Evolutionary conservation across 176 grass and related monocot genomes (phyloP), one percentile per base, ranked within the genome.

Genomic region (Bonia amplexicaulis): DNA sequence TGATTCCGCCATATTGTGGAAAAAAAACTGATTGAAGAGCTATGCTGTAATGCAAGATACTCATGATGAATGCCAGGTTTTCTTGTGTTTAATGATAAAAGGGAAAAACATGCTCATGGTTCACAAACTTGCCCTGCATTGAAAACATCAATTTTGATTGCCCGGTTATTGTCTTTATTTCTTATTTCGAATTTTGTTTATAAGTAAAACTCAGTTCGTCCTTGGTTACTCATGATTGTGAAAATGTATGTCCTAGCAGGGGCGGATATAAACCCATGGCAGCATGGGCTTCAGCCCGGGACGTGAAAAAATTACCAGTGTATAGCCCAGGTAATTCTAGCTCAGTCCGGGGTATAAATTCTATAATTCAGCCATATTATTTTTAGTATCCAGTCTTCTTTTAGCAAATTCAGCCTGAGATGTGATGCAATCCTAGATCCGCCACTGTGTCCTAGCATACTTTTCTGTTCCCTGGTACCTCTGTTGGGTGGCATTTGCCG

Each of bases 11-110:
- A 19, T 68, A 55, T 52, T 6, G 64, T 54, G 8, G 55, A 12
- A 70, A 65, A 33, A 73, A 26, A 59, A 44, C 37, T 76, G 59
- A 40, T 60, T 27, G 26, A 77, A 77, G 46, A 51, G 5, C 2
- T n/a, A 54, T 55, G 55, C 73, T 87, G 39, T 87, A 84, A 80
- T 74, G 80, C 48, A 75, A 66, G 74, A 60, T 80, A 45, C 33
- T 37, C 81, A 15, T 77, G 70, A 76, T 76, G 33, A 37, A 44
- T 64, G 74, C 9, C 77, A 54, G 22, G 9, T 77, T n/a, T n/a
- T 59, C 53, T 77, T 68, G 45, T 55, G 23, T 68, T 85, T 47
- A 20, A 35, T 66, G 48, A 80, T 85, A 67, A 60, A 77, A 61
- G 40, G 27, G 52, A 14, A 29, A 76, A 74, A 51, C 31, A 51